phyloP scores from a whole-genome alignment of 108 stramenopile genomes.

The Fistulifera solaris region DNA sequence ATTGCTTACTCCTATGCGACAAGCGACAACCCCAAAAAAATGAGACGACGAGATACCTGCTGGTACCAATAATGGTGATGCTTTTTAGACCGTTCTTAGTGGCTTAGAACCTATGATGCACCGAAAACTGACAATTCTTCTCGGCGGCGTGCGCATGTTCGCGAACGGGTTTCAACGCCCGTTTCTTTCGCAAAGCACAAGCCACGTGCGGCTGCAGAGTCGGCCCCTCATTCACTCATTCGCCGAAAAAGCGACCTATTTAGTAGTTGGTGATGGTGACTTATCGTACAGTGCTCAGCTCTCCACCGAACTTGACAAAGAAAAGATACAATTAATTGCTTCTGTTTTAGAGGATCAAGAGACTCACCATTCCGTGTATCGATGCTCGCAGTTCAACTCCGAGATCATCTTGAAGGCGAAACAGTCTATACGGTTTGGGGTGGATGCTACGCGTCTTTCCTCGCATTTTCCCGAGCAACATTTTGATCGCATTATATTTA shows the following conservation, averaged over 20 bases:
- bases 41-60: no score
- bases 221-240: no score
- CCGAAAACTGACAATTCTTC: no score
- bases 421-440: constrained; percentile 42
- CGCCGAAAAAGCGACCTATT: constrained; percentile 8
- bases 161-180: no score
- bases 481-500: constrained; percentile 74
- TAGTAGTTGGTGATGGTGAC: constrained; percentile 80
- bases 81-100: no score
- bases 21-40: no score
- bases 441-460: constrained; percentile 56
- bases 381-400: constrained; percentile 24
- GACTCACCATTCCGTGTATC: constrained; percentile 39
- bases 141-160: no score
- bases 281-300: constrained; percentile 58
- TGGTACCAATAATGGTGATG: no score
- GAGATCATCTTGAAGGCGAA: constrained; percentile 5
- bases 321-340: constrained; percentile 34
- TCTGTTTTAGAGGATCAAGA: constrained; percentile 69
- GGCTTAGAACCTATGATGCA: no score
- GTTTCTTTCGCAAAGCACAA: no score
- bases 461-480: constrained; percentile 29
- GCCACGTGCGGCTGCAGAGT: no score
- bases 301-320: constrained; percentile 21
- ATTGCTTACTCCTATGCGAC: no score